Conservation (phyloP, 495 filamentous ascomycete genomes). For the Trichodelitschia bisporula region DNA sequence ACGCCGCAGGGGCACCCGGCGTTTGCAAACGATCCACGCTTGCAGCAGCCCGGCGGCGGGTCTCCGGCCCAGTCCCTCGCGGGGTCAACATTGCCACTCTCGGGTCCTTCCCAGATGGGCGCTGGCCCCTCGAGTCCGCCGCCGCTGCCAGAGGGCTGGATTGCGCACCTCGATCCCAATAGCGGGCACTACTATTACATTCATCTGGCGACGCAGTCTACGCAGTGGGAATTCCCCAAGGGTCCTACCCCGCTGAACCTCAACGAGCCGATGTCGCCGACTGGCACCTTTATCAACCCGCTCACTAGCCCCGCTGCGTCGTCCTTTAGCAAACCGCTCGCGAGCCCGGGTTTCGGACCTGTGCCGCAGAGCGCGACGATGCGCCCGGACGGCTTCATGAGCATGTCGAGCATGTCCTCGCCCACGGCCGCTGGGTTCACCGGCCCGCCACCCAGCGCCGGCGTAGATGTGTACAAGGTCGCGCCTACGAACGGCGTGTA, state of each 20-base stretch:
- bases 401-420: slow-evolving; percentile 41
- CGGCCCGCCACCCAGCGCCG: slow-evolving; percentile 63
- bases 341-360: slow-evolving; percentile 28
- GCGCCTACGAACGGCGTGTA: slow-evolving; percentile 93
- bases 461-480: slow-evolving; percentile 80
- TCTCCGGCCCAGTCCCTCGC: slow-evolving; percentile 4
- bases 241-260: slow-evolving; percentile 64
- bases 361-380: slow-evolving; percentile 33
- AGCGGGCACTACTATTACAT: slow-evolving; percentile 99
- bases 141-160: slow-evolving; percentile 92
- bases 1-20: slow-evolving; percentile 46
- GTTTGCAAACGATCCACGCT: slow-evolving; percentile 53
- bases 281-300: slow-evolving; percentile 49
- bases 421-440: slow-evolving; percentile 47
- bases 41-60: slow-evolving; percentile 10
- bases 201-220: slow-evolving; percentile 82
- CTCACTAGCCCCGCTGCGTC: slow-evolving; percentile 48
- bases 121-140: slow-evolving; percentile 46
- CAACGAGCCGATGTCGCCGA: slow-evolving; percentile 59
- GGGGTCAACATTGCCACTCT: slow-evolving; percentile 6
- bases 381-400: slow-evolving; percentile 43
- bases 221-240: slow-evolving; percentile 97
- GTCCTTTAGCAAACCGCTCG: slow-evolving; percentile 34
- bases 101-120: slow-evolving; percentile 21
- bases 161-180: slow-evolving; percentile 82